A percentile compares a stretch with the other conserved stretches of the same genome.
Conservation (phyloP, 345 rosid species). For the Brassica napus region Da-Ae NC_063452.1:53383001-53383500, state of each 20-base stretch:
- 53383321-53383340: neutral
- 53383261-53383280: constrained; percentile 52
- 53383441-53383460: neutral
- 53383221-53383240: constrained; percentile 82
- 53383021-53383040: constrained; percentile 91
- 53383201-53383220: constrained; percentile 83
- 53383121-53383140: constrained; percentile 20
- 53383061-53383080: constrained; percentile 88
- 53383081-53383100: constrained; percentile 87
- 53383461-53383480: neutral
- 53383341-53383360: neutral
- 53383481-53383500: neutral
- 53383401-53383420: neutral
- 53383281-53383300: constrained; percentile 1
- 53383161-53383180: constrained; percentile 52
- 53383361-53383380: constrained; percentile 21
- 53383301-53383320: constrained; percentile 47
- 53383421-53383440: neutral
- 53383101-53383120: constrained; percentile 71
- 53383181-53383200: constrained; percentile 70
- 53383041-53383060: constrained; percentile 85
- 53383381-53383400: constrained; percentile 10
- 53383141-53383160: constrained; percentile 42
- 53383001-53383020: constrained; percentile 81
- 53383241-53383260: constrained; percentile 67